A percentile compares a stretch with the other conserved stretches of the same genome.
phyloP scores from a whole-genome alignment of 495 filamentous ascomycete species.

The Aspergillus conjunctus region DNA sequence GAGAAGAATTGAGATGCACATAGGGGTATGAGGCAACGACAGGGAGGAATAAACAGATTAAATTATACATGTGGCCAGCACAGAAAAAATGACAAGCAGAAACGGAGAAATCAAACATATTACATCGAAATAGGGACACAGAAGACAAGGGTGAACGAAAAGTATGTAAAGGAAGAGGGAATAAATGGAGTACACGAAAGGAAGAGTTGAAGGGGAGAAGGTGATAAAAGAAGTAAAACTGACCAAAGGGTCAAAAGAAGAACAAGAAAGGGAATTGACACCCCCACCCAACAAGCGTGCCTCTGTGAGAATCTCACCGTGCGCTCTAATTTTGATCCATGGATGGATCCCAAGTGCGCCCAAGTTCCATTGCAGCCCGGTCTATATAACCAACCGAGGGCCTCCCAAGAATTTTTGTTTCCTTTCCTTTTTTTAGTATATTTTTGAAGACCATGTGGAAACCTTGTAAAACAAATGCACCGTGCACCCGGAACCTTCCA shows the following conservation, averaged over 20 bases:
- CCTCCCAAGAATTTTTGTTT: conserved; percentile 13
- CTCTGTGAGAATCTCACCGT: conserved; percentile 27
- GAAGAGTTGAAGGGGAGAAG: conserved; percentile 18
- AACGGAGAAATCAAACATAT: conserved; percentile 22
- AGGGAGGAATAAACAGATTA: conserved; percentile 30
- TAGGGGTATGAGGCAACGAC: conserved; percentile 37
- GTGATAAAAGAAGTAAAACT: background rate
- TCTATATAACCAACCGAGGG: conserved; percentile 21
- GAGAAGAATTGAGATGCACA: conserved; percentile 28
- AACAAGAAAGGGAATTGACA: conserved; percentile 15
- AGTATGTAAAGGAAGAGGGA: conserved; percentile 20
- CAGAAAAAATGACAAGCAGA: conserved; percentile 20
- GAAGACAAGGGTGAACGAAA: conserved; percentile 25
- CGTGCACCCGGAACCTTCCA: conserved; percentile 24
- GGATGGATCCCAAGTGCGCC: conserved; percentile 26
- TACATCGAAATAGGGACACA: conserved; percentile 29
- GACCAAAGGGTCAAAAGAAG: conserved; percentile 1
- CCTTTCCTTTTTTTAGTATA: conserved; percentile 9
- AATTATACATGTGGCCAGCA: conserved; percentile 39
- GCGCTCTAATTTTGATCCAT: conserved; percentile 33
- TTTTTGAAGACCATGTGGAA: conserved; percentile 1
- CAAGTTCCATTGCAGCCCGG: conserved; percentile 22
- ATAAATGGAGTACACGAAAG: conserved; percentile 27
- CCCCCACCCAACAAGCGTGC: conserved; percentile 26
- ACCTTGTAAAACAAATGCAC: conserved; percentile 28